A percentile compares a stretch with the other conserved stretches of the same genome.
Conservation (phyloP, 139 green algal species). For the Spirogloea muscicola region DNA sequence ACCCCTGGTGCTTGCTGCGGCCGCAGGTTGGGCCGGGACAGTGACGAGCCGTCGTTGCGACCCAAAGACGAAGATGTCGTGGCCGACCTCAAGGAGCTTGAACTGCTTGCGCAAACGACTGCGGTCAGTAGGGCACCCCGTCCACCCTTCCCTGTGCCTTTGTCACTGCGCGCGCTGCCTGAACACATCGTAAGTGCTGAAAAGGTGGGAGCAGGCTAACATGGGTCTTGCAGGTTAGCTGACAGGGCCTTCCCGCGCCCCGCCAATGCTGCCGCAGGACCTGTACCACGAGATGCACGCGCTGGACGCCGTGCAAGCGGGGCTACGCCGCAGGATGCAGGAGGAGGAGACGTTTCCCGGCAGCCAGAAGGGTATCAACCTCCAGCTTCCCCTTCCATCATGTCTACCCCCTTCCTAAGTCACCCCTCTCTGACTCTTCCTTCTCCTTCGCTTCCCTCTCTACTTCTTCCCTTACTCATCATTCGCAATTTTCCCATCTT, state of each 20-base stretch:
- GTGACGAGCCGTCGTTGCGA: no score
- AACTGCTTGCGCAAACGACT: conserved; percentile 12
- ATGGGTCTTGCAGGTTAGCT: no score
- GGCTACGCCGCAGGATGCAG: not conserved
- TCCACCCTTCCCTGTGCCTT: not conserved
- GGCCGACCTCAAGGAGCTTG: conserved; percentile 10
- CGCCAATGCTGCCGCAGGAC: conserved; percentile 1
- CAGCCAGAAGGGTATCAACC: not conserved
- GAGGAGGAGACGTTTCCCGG: not conserved
- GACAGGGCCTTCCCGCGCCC: not conserved
- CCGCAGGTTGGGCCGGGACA: no score
- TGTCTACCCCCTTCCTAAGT: no score
- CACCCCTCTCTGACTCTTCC: no score
- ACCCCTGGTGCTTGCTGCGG: no score
- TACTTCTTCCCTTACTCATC: not conserved
- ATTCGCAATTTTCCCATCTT: no score
- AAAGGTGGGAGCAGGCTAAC: no score
- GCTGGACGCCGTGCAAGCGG: conserved; percentile 9
- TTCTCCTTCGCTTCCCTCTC: not conserved
- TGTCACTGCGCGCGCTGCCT: not conserved
- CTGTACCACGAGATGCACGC: conserved; percentile 30
- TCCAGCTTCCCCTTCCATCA: not conserved
- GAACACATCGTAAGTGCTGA: no score
- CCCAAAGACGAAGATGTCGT: conserved; percentile 11
- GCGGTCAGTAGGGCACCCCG: conserved; percentile 12